phyloP scores from a whole-genome alignment of 805 yeast genomes.

The Candida takata region DNA sequence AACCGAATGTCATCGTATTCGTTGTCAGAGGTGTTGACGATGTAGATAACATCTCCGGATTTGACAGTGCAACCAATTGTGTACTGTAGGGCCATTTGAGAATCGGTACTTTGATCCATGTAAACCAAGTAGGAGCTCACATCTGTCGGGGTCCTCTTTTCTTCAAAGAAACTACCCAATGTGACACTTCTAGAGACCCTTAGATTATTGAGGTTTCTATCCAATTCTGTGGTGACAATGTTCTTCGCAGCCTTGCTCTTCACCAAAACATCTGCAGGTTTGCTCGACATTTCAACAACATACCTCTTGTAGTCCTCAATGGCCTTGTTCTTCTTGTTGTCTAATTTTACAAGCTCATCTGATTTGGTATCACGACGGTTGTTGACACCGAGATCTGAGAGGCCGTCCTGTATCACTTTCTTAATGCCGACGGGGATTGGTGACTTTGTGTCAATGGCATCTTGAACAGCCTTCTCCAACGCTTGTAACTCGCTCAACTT shows the following conservation, averaged over 20 bases:
- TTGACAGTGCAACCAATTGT: constrained; percentile 77
- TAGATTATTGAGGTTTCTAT: constrained; percentile 43
- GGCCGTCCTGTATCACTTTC: constrained; percentile 24
- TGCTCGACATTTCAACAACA: constrained; percentile 14
- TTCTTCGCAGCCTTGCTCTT: constrained; percentile 30
- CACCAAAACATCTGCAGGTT: constrained; percentile 20
- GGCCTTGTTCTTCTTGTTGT: constrained; percentile 15
- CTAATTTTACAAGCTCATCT: constrained; percentile 15
- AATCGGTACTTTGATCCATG: constrained; percentile 77
- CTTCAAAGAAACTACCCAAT: constrained; percentile 51
- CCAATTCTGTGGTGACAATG: constrained; percentile 48
- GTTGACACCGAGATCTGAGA: constrained; percentile 33
- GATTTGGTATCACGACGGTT: constrained; percentile 26
- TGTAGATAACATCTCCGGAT: constrained; percentile 75
- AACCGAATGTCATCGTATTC: constrained; percentile 25
- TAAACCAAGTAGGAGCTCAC: constrained; percentile 67
- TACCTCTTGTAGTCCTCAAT: constrained; percentile 16
- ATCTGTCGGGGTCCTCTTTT: constrained; percentile 13
- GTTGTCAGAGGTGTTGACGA: constrained; percentile 46
- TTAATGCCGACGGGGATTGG: constrained; percentile 26
- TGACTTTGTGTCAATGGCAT: constrained; percentile 37
- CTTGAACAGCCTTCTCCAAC: constrained; percentile 50
- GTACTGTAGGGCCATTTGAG: constrained; percentile 81
- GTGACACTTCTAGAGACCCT: constrained; percentile 65
- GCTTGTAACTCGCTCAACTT: constrained; percentile 51